phyloP scores from a whole-genome alignment of 176 grass and related monocot genomes.

The Lolium multiflorum region DNA sequence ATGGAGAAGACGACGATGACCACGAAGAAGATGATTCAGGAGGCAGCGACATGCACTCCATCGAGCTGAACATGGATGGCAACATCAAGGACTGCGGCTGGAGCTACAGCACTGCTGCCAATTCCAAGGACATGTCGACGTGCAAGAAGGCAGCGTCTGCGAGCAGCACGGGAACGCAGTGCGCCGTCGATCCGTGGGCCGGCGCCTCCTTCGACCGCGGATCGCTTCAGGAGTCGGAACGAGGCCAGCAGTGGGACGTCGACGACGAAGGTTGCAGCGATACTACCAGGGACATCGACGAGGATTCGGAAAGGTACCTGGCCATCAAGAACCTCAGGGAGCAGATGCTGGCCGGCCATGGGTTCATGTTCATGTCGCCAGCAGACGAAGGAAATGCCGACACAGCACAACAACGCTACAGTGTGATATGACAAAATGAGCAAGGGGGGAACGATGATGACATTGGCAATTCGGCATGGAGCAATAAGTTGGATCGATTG shows the following conservation, averaged over 20 bases:
- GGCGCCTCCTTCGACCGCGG: neutral
- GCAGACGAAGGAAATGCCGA: constrained; percentile 4
- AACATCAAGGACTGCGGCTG: constrained; percentile 52
- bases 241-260: constrained; percentile 28
- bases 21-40: constrained; percentile 45
- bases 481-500: neutral
- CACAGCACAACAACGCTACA: neutral
- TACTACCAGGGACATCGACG: constrained; percentile 45
- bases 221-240: constrained; percentile 6
- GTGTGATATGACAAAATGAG: constrained; percentile 4
- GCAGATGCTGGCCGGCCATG: constrained; percentile 75
- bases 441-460: constrained; percentile 16
- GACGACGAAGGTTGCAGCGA: constrained; percentile 44
- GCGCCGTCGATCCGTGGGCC: constrained; percentile 7
- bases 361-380: constrained; percentile 53
- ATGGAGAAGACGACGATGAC: constrained; percentile 20
- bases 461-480: constrained; percentile 10
- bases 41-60: constrained; percentile 74
- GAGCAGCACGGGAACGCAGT: constrained; percentile 25
- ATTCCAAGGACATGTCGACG: constrained; percentile 32
- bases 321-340: constrained; percentile 83
- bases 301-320: constrained; percentile 76
- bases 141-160: constrained; percentile 26
- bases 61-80: constrained; percentile 84
- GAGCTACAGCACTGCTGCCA: constrained; percentile 42